These are phyloP conservation scores for Amanita jacksonii DNA, from an alignment of 768 basidiomycete species.

Conservation along the genomic window DNA sequence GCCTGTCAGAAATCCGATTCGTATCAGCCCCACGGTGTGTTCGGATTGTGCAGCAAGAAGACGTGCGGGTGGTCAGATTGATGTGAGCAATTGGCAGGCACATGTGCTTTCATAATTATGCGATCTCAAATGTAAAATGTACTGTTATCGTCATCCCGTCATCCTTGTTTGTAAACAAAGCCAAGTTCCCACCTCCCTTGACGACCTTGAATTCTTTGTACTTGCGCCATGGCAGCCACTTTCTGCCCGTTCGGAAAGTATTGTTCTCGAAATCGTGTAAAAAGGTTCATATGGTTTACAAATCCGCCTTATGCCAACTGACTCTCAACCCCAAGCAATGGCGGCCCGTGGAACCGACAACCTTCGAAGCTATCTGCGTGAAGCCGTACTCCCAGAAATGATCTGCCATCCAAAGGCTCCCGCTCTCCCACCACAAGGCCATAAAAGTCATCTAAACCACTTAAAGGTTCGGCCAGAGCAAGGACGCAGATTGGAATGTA, in stretches of 20 bases:
- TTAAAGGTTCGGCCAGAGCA: conserved; percentile 35
- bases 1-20: conserved; percentile 63
- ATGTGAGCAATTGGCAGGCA: too few species aligned
- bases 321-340: conserved; percentile 8
- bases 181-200: too few species aligned
- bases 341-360: conserved; percentile 29
- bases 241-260: too few species aligned
- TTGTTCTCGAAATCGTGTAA: not conserved
- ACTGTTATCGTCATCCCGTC: too few species aligned
- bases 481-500: conserved; percentile 43
- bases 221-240: too few species aligned
- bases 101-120: too few species aligned
- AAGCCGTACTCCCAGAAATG: conserved; percentile 37
- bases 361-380: conserved; percentile 37
- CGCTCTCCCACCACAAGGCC: conserved; percentile 26
- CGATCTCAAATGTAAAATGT: too few species aligned
- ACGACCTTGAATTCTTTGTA: too few species aligned
- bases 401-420: conserved; percentile 19
- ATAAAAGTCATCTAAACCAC: conserved; percentile 38
- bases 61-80: conserved; percentile 9
- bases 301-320: not conserved
- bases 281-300: not conserved
- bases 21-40: conserved; percentile 48
- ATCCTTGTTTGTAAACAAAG: too few species aligned
- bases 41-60: conserved; percentile 28